These are phyloP conservation scores for Phoma sp. DNA, from an alignment of 2,329 filamentous ascomycete species.

Conservation along the genomic window DNA sequence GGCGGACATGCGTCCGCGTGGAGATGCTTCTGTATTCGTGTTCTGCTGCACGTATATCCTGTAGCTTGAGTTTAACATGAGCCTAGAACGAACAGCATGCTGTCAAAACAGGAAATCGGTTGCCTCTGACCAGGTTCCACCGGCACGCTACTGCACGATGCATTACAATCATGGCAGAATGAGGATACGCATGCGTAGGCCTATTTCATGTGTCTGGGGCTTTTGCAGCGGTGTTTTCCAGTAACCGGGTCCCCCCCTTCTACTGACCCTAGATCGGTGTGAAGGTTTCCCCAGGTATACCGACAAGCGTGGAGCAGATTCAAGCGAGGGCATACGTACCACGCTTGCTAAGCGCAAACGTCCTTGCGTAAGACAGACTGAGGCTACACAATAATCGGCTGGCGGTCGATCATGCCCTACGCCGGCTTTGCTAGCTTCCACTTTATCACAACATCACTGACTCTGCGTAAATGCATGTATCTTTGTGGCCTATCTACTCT, in stretches of 20 bases:
- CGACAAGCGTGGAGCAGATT: background rate
- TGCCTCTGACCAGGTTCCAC: background rate
- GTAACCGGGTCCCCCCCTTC: background rate
- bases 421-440: conserved; percentile 10
- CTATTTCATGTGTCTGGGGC: background rate
- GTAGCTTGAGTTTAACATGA: conserved; percentile 2
- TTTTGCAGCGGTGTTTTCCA: background rate
- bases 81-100: conserved; percentile 11
- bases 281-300: background rate
- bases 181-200: background rate
- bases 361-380: conserved; percentile 6
- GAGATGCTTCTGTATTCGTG: background rate
- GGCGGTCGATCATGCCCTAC: conserved; percentile 2
- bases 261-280: background rate
- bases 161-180: background rate
- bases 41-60: background rate
- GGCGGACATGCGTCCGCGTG: background rate
- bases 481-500: background rate
- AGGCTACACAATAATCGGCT: conserved; percentile 12
- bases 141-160: conserved; percentile 3
- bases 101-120: background rate
- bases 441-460: conserved; percentile 10
- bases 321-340: background rate
- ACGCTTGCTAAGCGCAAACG: conserved; percentile 10
- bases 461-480: background rate